A percentile compares a stretch with the other conserved stretches of the same genome.
Evolutionary conservation across 78 protist species (phyloP).

Genomic region (Reticulomyxa filosa): DNA sequence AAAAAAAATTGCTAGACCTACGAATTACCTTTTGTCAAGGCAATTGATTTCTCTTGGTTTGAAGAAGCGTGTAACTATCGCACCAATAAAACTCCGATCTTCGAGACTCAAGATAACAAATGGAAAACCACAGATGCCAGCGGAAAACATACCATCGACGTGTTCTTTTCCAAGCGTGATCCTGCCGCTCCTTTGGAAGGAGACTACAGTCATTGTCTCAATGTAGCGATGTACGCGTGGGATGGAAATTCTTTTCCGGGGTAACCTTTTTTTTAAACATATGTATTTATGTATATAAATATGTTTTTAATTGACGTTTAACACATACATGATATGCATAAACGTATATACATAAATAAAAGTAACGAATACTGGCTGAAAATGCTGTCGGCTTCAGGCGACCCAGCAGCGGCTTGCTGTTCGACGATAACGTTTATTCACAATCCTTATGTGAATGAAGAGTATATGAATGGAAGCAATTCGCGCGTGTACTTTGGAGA

Average conservation of each 20-base stretch:
- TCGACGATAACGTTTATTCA: neutral
- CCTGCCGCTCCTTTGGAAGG: neutral
- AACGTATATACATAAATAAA: too few species aligned
- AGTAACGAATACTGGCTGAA: conserved; percentile 1
- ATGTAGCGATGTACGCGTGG: conserved; percentile 1
- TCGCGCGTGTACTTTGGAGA: neutral
- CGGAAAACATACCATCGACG: neutral
- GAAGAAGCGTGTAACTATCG: neutral
- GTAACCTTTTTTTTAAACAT: too few species aligned
- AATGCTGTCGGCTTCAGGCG: neutral
- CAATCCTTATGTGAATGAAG: neutral
- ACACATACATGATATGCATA: too few species aligned
- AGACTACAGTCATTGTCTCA: too few species aligned
- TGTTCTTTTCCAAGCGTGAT: neutral
- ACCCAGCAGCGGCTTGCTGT: conserved; percentile 3
- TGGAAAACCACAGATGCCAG: neutral
- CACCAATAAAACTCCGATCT: too few species aligned
- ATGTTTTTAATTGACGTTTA: too few species aligned
- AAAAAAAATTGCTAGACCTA: neutral
- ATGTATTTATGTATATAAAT: too few species aligned
- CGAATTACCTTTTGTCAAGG: neutral
- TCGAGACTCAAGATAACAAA: too few species aligned
- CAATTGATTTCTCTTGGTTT: neutral
- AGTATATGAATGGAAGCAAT: neutral
- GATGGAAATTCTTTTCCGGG: neutral